A percentile compares a stretch with the other conserved stretches of the same genome.
These are phyloP conservation scores for Colletotrichum acutatum DNA, from an alignment of 2,329 filamentous ascomycete genomes.

Conservation along the genomic window DNA sequence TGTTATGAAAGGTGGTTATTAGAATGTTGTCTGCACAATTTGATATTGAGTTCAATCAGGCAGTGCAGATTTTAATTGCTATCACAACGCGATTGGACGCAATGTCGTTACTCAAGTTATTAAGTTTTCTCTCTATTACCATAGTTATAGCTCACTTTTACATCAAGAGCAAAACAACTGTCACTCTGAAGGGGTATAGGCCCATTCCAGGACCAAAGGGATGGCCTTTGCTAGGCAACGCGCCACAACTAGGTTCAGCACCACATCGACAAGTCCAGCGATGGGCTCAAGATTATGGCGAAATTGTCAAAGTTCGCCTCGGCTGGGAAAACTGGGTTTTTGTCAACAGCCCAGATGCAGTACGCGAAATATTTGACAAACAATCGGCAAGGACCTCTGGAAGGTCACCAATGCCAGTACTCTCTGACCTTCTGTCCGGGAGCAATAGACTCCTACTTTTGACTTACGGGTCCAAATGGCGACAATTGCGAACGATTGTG, in stretches of 20 bases:
- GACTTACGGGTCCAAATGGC: not conserved
- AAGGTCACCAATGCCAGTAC: not conserved
- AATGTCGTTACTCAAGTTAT: not conserved
- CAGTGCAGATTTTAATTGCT: not conserved
- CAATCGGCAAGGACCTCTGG: constrained; percentile 9
- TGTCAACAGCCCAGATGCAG: not conserved
- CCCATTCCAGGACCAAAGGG: not conserved
- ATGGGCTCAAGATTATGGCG: constrained; percentile 5
- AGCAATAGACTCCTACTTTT: not conserved
- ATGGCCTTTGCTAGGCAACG: not conserved
- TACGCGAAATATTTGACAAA: constrained; percentile 6
- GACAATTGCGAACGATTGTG: not conserved
- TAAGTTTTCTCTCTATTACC: not conserved
- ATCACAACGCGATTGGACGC: not conserved
- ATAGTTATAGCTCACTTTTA: not conserved
- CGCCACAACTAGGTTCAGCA: not conserved
- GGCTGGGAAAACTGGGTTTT: constrained; percentile 15
- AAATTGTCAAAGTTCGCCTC: not conserved
- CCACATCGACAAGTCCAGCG: constrained; percentile 4
- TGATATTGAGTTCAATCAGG: not conserved
- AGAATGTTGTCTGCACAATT: not conserved
- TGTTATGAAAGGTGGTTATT: not conserved
- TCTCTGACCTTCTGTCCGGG: not conserved
- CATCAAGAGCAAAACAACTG: not conserved
- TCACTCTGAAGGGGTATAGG: not conserved